Conservation (phyloP, 2,329 filamentous ascomycete genomes). For the Lasiodiplodia citricola region DNA sequence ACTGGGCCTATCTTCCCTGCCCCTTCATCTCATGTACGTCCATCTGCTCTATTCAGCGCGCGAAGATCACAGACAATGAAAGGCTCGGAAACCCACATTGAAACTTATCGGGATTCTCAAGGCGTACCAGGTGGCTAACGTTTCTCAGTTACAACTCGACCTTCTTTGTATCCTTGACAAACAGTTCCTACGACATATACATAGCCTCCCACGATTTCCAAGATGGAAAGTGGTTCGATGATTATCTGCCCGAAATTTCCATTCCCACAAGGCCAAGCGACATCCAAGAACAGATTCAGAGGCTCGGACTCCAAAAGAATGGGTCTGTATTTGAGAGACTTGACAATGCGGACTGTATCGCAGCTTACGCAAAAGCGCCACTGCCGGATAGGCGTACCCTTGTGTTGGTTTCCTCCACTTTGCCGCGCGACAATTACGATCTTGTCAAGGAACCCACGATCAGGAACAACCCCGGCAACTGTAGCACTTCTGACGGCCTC, state of each 20-base stretch:
- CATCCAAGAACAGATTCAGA: background rate
- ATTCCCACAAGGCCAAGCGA: background rate
- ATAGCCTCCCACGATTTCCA: conserved; percentile 30
- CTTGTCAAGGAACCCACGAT: too few species aligned
- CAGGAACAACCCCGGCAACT: too few species aligned
- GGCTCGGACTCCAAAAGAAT: background rate
- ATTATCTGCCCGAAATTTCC: background rate
- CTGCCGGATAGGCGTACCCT: conserved; percentile 29
- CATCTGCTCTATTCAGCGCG: too few species aligned
- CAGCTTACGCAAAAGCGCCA: conserved; percentile 30
- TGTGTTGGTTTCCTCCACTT: conserved; percentile 27
- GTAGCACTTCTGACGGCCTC: background rate
- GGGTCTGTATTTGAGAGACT: conserved; percentile 25
- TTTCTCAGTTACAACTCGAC: conserved; percentile 35
- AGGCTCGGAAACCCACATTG: too few species aligned
- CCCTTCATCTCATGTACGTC: conserved; percentile 27
- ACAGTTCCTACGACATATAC: conserved; percentile 30
- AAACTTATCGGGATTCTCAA: too few species aligned
- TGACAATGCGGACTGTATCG: conserved; percentile 30
- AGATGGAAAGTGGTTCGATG: conserved; percentile 20
- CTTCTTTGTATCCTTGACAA: conserved; percentile 31
- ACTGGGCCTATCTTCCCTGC: conserved; percentile 39
- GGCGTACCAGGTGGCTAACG: conserved; percentile 24
- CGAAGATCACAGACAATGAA: too few species aligned
- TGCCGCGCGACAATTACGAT: background rate